These are phyloP conservation scores for Metschnikowia gelsemii DNA, from an alignment of 805 yeast genomes.

Conservation along the genomic window DNA sequence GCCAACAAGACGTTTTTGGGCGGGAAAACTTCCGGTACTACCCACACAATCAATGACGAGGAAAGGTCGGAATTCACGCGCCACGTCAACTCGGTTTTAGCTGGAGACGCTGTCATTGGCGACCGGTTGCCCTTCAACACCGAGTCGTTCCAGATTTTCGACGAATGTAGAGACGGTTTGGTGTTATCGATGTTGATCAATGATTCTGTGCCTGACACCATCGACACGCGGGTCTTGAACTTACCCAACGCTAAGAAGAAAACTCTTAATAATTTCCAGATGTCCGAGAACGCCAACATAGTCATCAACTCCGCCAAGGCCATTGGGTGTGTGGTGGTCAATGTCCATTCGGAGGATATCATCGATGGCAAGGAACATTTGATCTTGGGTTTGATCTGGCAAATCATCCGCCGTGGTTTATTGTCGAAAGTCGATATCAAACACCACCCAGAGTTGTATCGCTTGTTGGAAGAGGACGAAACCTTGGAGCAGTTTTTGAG, in stretches of 20 bases:
- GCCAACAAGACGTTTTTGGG: slow-evolving; percentile 68
- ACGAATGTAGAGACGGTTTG: slow-evolving; percentile 94
- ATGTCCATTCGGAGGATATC: slow-evolving; percentile 94
- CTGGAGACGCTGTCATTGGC: slow-evolving; percentile 87
- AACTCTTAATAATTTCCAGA: slow-evolving; percentile 85
- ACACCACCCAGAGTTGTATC: slow-evolving; percentile 92
- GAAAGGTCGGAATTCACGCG: slow-evolving; percentile 94
- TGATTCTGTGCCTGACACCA: slow-evolving; percentile 97
- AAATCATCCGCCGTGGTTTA: slow-evolving; percentile 93
- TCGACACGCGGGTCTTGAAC: slow-evolving; percentile 95
- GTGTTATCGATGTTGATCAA: slow-evolving; percentile 90
- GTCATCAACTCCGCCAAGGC: slow-evolving; percentile 98
- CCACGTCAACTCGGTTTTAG: slow-evolving; percentile 87
- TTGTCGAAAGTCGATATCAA: slow-evolving; percentile 94
- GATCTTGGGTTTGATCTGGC: slow-evolving; percentile 92
- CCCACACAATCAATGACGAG: slow-evolving; percentile 96
- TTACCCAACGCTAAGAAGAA: slow-evolving; percentile 74
- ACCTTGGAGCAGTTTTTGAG: slow-evolving; percentile 95
- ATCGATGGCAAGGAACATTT: slow-evolving; percentile 93
- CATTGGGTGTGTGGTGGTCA: slow-evolving; percentile 96
- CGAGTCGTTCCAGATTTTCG: slow-evolving; percentile 92
- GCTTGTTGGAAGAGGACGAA: slow-evolving; percentile 93
- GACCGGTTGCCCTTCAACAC: slow-evolving; percentile 85
- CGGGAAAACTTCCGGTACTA: slow-evolving; percentile 86
- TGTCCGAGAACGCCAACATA: slow-evolving; percentile 95